Evolutionary conservation across 1,139 yeast species (phyloP), one percentile per base, ranked within the genome.

Genomic region (Casaregolazyma lundiana): DNA sequence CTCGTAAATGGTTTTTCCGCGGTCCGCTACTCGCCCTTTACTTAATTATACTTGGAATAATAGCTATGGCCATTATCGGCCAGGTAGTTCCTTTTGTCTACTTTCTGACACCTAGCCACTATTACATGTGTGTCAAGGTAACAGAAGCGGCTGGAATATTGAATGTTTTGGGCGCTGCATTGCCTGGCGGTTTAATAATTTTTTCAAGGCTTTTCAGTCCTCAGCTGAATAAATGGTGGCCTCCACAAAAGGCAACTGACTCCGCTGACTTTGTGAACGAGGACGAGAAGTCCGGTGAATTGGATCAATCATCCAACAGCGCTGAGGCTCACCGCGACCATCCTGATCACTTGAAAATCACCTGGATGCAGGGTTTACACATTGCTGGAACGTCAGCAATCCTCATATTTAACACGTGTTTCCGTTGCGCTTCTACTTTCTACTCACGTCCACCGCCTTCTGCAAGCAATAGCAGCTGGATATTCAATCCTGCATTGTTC

Each of bases 61-160:
- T 84, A 41, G 76, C 72, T 6, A 77, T 83, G 80, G 85, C 90
- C 2, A 75, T 84, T 59, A 67, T 80, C 43, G 87, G 87, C 7
- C 78, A 84, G 47, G 72, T 75, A 36, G 65, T 82, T 26, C 90
- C 94, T 6, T 83, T 78, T 62, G 56, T 81, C 21, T 75, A 81
- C 63, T 76, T 75, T 54, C 61, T 84, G 51, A 70, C 77, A 15
- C 70, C 69, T 40, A 51, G 60, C 6, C 71, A 70, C 49, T 80
- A 70, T 56, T 54, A 63, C 41, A 70, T 71, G 68, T 82, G 82
- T 65, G 73, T 76, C 46, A 72, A 75, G 50, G 87, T 77, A 22
- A 77, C 74, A 42, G 73, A 75, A 64, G 80, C 78, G 13, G 77
- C 88, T 2, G 69, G 81, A 0, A 58, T 84, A 18, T 65, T 80